Base-by-base conservation (phyloP, 495 filamentous ascomycete species). In the Mytilinidion resinicola region DNA sequence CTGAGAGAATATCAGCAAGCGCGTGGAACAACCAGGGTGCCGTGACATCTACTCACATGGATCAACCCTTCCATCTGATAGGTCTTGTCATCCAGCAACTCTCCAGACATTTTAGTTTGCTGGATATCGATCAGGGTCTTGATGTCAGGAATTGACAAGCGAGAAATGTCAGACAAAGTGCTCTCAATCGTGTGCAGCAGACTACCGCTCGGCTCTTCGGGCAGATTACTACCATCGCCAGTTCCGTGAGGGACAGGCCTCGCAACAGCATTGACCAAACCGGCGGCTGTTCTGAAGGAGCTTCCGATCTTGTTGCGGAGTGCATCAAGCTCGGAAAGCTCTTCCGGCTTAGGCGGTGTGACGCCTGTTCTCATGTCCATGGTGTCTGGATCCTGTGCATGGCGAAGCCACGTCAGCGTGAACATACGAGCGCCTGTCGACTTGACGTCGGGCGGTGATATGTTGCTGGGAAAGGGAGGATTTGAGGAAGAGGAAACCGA, bases 21-120 rank as follows among this genome's bases (percentile, higher is more conserved):
- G 15, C 34, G 50, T 20, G 15, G 8, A 53, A 35, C 14, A n/a
- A 55, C 25, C 14, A 3, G 1, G 19, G 1, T 50, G 49, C 30
- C 63, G 62, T 30, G 25, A 6, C 6, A 30, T 30, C 25, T 6
- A 6, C 25, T 30, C 6, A 77, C 71, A 67, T 78, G 69, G 51
- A 83, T 76, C 41, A 83, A 61, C 25, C 73, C 69, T 61, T 84
- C 81, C 79, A 82, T 83, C 10, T 79, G 69, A 60, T 82, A 84
- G 3, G 74, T 69, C 60, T 78, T 80, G n/a, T 75, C 72, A 44
- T 75, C 53, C 3, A 64, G 58, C 0, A 44, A 56, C 19, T 67
- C 66, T 14, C 69, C 69, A 6, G 63, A 50, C 49, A 64, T 53
- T 42, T 61, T 67, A n/a, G 47, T 35, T 42, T 49, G 70, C 35